Conservation (phyloP, 495 filamentous ascomycete genomes). For the Xylaria palmicola region DNA sequence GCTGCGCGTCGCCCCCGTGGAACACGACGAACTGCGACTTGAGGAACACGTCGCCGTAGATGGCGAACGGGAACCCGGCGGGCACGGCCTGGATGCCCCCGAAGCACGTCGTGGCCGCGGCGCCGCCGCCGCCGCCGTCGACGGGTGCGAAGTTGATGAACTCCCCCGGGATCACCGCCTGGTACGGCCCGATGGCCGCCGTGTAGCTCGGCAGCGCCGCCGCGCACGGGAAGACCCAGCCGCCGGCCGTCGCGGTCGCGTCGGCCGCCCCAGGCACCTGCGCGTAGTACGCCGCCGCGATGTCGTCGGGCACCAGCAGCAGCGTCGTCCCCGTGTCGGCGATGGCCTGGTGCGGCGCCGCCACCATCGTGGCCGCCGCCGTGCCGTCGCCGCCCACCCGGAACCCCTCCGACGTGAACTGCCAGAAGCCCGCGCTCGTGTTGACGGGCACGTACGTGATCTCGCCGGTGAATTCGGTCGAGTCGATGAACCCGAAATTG, state of each 20-base stretch:
- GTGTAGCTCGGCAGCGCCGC: conserved; percentile 62
- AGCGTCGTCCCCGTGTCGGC: conserved; percentile 73
- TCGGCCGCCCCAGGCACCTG: conserved; percentile 56
- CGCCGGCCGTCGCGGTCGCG: conserved; percentile 56
- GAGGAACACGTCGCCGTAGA: conserved; percentile 82
- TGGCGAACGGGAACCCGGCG: conserved; percentile 61
- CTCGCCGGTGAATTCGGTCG: conserved; percentile 57
- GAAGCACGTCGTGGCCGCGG: conserved; percentile 54
- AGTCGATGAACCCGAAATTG: conserved; percentile 65
- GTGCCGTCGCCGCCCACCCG: conserved; percentile 45
- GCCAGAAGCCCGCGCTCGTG: conserved; percentile 67
- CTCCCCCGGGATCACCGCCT: conserved; percentile 57
- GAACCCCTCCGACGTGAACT: conserved; percentile 64
- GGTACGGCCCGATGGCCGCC: conserved; percentile 55
- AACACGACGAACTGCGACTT: conserved; percentile 83
- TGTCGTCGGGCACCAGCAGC: conserved; percentile 56
- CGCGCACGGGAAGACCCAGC: conserved; percentile 67
- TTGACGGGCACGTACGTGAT: conserved; percentile 63
- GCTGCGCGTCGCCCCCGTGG: conserved; percentile 49
- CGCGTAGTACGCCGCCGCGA: conserved; percentile 67
- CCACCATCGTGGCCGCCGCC: conserved; percentile 5
- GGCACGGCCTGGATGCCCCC: conserved; percentile 64
- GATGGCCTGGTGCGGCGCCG: conserved; percentile 42
- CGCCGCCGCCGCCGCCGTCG: conserved; percentile 33
- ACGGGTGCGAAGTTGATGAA: conserved; percentile 60